Conservation (phyloP, 192 early-diverging fungal genomes). For the Backusella tuberculispora region DNA sequence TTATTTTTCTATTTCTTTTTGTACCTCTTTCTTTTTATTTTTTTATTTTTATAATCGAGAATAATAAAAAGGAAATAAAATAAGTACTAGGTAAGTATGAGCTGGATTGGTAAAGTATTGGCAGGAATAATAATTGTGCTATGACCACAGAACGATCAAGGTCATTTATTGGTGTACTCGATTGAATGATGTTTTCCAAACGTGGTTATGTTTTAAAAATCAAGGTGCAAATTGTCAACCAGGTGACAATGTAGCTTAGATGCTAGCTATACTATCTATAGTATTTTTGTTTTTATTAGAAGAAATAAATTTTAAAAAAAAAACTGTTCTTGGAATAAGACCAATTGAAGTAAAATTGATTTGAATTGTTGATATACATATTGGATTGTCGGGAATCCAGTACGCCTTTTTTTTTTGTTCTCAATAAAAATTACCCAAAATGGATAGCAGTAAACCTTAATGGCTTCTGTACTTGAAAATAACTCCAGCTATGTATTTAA, state of each 20-base stretch:
- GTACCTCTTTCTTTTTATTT: background rate
- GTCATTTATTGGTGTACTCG: background rate
- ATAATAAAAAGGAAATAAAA: background rate
- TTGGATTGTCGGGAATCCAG: background rate
- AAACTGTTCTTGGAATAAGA: background rate
- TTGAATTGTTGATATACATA: background rate
- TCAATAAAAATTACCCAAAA: constrained; percentile 7
- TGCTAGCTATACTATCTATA: background rate
- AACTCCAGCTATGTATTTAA: background rate
- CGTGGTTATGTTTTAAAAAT: background rate
- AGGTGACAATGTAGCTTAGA: constrained; percentile 4
- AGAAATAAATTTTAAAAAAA: background rate
- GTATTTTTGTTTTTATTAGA: background rate
- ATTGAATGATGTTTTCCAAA: constrained; percentile 12
- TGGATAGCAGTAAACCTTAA: background rate
- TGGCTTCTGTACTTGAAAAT: background rate
- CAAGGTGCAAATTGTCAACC: background rate
- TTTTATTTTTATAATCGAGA: background rate
- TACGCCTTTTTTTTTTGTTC: background rate
- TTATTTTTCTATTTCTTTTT: background rate
- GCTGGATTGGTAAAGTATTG: background rate
- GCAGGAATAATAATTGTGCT: background rate
- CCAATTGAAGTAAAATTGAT: constrained; percentile 9
- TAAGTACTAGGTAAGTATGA: background rate
- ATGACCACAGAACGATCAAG: background rate